Evolutionary conservation across 495 filamentous ascomycete species (phyloP), one percentile per base, ranked within the genome.

Genomic region (Evansstolkia leycettana): DNA sequence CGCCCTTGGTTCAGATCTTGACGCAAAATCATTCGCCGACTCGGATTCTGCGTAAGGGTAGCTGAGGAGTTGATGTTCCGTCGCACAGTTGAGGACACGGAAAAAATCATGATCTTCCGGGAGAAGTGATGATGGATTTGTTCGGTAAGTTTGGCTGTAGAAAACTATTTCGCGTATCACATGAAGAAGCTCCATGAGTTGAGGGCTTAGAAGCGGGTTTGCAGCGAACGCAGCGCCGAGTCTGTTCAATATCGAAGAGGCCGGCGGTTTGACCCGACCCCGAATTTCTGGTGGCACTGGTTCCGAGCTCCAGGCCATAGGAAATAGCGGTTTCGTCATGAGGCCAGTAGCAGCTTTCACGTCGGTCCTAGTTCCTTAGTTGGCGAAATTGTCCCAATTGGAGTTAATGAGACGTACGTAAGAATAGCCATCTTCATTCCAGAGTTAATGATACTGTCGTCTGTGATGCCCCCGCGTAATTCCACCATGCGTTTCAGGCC

Each of bases 271-370:
- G 7, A 61, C 46, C 27, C 55, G 52, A 14, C 47, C 35, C 33
- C 51, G 47, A 7, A 58, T 44, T 9, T 43, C 52, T 7, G 16
- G 25, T 7, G 57, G 41, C 1, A 57, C 34, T 10, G 50, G 48
- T 28, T 54, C 39, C 25, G 48, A 33, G 31, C 49, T 47, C 54
- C 52, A 57, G 14, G 45, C 41, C n/a, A 58, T 39, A 19, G 53
- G 52, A 29, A 61, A 58, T n/a, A 61, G 44, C n/a, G 57, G 57
- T 27, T 48, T 52, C 24, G 47, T 46, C 42, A 58, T 50, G 1
- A 58, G 40, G 2, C 57, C 57, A 17, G 55, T 47, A 16, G 50
- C 55, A 28, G 52, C 43, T 45, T 61, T 61, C 8, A 58, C 39
- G 30, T 61, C 57, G 20, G 48, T 48, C 6, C 57, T 58, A 27